Conservation (phyloP, 1,284 basidiomycete species). For the Boletus calvinii region DNA sequence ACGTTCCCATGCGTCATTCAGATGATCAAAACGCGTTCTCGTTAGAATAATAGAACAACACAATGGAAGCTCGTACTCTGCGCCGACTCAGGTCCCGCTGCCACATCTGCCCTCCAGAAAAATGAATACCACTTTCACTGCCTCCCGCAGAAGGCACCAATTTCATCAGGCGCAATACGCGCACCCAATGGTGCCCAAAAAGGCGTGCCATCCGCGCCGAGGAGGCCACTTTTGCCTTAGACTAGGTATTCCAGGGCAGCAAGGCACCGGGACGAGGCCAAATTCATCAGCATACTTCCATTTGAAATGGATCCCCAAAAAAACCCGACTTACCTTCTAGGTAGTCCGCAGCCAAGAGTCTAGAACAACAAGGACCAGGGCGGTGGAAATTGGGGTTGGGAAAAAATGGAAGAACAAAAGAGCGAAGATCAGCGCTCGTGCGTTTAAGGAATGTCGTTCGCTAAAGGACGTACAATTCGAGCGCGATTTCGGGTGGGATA, state of each 20-base stretch:
- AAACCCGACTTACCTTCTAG: conserved; percentile 53
- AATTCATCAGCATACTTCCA: conserved; percentile 16
- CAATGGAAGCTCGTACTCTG: conserved; percentile 18
- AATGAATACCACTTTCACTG: conserved; percentile 5
- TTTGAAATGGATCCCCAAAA: conserved; percentile 17
- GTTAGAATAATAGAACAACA: conserved; percentile 2
- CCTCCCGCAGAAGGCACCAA: background rate
- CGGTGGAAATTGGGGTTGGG: conserved; percentile 42
- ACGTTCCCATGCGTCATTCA: background rate
- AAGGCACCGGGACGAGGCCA: conserved; percentile 8
- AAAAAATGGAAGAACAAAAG: conserved; percentile 2
- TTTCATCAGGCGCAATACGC: background rate
- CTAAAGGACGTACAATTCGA: conserved; percentile 68
- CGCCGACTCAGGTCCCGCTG: conserved; percentile 5
- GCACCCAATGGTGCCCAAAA: background rate
- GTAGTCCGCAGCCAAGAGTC: conserved; percentile 72
- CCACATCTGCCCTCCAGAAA: background rate
- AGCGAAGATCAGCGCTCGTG: conserved; percentile 12
- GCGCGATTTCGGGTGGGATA: conserved; percentile 75
- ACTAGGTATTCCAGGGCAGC: conserved; percentile 13
- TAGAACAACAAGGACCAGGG: conserved; percentile 28
- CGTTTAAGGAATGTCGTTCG: background rate
- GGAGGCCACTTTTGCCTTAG: conserved; percentile 1
- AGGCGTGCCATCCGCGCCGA: conserved; percentile 2
- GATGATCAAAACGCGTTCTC: conserved; percentile 7